phyloP scores from a whole-genome alignment of 2,329 filamentous ascomycete genomes.

The Talaromyces albobiverticillius region DNA sequence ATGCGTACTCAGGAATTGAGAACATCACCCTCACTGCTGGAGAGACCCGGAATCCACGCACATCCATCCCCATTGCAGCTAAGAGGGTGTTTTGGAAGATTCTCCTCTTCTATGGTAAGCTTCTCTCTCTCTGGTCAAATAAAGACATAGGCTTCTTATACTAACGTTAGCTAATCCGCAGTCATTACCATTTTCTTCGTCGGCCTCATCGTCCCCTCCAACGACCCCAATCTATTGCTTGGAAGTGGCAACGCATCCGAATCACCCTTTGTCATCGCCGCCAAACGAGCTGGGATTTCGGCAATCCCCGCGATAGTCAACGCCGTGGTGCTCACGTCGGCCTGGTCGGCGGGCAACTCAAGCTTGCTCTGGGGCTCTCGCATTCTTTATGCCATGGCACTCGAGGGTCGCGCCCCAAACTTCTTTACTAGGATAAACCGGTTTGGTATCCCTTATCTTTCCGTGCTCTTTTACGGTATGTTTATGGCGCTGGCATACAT shows the following conservation, averaged over 20 bases:
- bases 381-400: conserved; percentile 64
- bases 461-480: conserved; percentile 55
- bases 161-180: not conserved
- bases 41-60: conserved; percentile 56
- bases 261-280: conserved; percentile 43
- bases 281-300: conserved; percentile 57
- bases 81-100: conserved; percentile 60
- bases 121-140: no score
- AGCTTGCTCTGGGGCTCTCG: conserved; percentile 71
- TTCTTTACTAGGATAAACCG: conserved; percentile 61
- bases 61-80: conserved; percentile 59
- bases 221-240: conserved; percentile 44
- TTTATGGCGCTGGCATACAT: conserved; percentile 68
- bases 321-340: conserved; percentile 73
- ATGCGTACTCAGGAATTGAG: conserved; percentile 51
- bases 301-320: conserved; percentile 71
- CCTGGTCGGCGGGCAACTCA: conserved; percentile 74
- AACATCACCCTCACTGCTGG: conserved; percentile 59
- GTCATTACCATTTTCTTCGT: conserved; percentile 57
- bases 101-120: conserved; percentile 60
- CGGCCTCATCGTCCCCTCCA: conserved; percentile 57
- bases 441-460: conserved; percentile 60
- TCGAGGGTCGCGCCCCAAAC: conserved; percentile 60
- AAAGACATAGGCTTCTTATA: not conserved
- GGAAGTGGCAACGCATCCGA: conserved; percentile 51